A percentile compares a stretch with the other conserved stretches of the same genome.
Evolutionary conservation across 441 rosid species (phyloP).

Genomic region (Populus trichocarpa): DNA sequence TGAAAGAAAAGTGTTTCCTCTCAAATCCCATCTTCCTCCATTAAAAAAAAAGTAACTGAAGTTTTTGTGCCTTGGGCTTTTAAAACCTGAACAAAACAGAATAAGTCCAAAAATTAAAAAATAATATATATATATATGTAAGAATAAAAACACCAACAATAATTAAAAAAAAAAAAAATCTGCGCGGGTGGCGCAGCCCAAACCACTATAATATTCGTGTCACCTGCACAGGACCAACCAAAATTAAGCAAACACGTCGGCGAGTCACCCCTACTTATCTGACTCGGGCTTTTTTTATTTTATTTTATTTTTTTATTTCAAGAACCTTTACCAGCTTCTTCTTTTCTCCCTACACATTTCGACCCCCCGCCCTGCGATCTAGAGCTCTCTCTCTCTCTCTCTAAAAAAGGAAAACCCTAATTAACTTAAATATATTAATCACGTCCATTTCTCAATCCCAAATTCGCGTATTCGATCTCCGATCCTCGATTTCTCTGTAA

Average conservation of each 20-base stretch:
- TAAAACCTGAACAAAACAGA: too few species aligned
- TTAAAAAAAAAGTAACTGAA: neutral
- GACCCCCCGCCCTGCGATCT: neutral
- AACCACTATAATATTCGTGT: neutral
- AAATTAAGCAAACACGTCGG: slow-evolving; percentile 6
- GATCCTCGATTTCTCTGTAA: neutral
- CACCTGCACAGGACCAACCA: neutral
- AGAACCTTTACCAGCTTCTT: neutral
- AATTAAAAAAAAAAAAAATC: neutral
- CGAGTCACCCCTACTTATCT: neutral
- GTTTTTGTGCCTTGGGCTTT: too few species aligned
- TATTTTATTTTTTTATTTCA: neutral
- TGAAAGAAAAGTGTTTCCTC: too few species aligned
- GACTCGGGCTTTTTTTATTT: neutral
- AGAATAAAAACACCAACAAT: too few species aligned
- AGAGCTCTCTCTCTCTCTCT: neutral
- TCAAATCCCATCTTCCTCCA: too few species aligned
- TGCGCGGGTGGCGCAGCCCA: slow-evolving; percentile 8
- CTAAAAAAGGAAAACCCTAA: too few species aligned
- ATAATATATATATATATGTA: too few species aligned
- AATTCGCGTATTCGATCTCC: neutral
- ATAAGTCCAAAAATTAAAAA: too few species aligned
- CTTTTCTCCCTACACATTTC: neutral
- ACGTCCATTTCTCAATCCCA: too few species aligned
- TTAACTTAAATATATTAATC: too few species aligned